Conservation (phyloP, 257 asterid genomes). For the Thymus quinquecostatus region DNA sequence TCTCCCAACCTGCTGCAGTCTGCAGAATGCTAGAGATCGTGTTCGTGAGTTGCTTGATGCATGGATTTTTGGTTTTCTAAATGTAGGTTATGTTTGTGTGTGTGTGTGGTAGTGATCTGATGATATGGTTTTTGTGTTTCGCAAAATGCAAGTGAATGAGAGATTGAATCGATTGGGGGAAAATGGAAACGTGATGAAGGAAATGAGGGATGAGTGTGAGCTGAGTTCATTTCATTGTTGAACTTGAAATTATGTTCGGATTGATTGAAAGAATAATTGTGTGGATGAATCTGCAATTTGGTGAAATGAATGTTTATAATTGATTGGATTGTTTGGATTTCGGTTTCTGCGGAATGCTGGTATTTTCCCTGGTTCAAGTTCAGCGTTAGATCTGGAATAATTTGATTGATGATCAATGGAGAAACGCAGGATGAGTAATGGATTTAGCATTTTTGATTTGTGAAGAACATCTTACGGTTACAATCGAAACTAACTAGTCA, state of each 20-base stretch:
- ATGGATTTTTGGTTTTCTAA: background rate
- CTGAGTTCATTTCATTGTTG: background rate
- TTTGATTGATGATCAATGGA: slow-evolving; percentile 10
- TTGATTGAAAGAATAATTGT: background rate
- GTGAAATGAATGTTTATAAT: slow-evolving; percentile 8
- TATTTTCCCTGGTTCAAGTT: background rate
- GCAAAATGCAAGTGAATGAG: background rate
- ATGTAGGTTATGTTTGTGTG: background rate
- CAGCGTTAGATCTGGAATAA: background rate
- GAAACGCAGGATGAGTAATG: background rate
- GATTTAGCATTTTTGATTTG: background rate
- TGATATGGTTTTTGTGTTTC: background rate
- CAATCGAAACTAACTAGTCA: too few species aligned
- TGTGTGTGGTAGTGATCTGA: background rate
- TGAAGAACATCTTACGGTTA: background rate
- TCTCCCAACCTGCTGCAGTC: too few species aligned
- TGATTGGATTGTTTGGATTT: background rate
- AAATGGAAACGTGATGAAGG: background rate
- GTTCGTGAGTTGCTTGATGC: background rate
- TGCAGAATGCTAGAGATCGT: background rate
- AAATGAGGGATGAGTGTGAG: background rate
- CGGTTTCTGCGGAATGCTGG: background rate
- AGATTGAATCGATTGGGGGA: background rate
- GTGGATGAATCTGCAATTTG: background rate
- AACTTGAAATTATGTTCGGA: background rate